Base-by-base conservation (phyloP, 768 basidiomycete genomes). In the Boletus rex-veris region DNA sequence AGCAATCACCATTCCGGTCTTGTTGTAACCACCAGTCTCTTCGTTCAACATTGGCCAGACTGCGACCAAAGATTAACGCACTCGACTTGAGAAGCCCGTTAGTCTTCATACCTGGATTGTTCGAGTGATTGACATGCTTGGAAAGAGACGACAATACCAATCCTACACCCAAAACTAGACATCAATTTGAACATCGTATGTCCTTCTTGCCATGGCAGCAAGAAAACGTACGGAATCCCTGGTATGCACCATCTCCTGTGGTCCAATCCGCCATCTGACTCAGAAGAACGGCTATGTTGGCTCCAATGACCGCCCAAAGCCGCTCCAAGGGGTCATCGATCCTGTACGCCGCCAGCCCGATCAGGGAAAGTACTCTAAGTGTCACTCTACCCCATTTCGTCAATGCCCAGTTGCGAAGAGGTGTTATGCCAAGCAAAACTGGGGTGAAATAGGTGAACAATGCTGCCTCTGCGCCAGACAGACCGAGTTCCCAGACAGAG, bases 401-500 rank as follows among this genome's bases (percentile, higher is more conserved):
- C 26, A 73, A 66, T 14, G 76, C 74, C 71, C 80, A 80, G 5
- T 69, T 64, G 33, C 75, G 71, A 26, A 86, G 39, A 1, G 75
- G 66, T 2, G 74, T 61, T 39, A 80, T 67, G 0, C 78, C 73
- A 12, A 94, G 77, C 14, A 91, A 64, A 6, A 79, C 57, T 0
- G 91, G 90, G 0, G 92, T 83, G 26, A 95, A 78, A 8, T 83
- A 82, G 8, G 81, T 78, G 9, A 94, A 73, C 4, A 92, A 71
- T 0, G 91, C 80, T 15, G 90, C 75, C 65, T 96, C 93, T 35
- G 86, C 81, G 5, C 93, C 93, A 11, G 88, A 83, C 30, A 95
- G 77, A 26, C 88, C 90, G 16, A 94, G 83, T 64, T 91, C 80
- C 92, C 92, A 94, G 18, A 96, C 83, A 24, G 90, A 92, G 73